Evolutionary conservation across 2,329 filamentous ascomycete genomes (phyloP).

Genomic region (Leptosphaerulina australis): DNA sequence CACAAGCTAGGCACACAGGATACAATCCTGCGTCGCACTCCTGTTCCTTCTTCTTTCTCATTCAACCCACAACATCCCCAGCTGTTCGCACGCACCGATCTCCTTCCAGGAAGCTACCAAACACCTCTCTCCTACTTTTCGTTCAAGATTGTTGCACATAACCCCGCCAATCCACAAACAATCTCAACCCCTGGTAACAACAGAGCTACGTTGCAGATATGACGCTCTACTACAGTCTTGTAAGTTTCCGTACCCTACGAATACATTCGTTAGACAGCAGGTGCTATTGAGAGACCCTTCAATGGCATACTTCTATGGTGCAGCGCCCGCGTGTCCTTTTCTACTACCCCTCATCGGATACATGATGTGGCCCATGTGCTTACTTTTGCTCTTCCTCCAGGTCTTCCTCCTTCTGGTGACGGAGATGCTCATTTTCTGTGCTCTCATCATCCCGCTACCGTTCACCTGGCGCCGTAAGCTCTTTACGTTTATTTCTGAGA

Average conservation of each 20-base stretch:
- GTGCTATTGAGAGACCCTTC: neutral
- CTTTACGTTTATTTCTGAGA: constrained; percentile 96
- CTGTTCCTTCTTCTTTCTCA: constrained; percentile 25
- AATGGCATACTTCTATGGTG: constrained; percentile 10
- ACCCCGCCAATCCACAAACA: constrained; percentile 3
- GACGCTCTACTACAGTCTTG: constrained; percentile 73
- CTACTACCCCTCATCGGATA: neutral
- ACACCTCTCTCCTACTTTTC: neutral
- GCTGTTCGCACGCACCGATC: constrained; percentile 14
- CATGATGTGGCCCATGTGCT: constrained; percentile 32
- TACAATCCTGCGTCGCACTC: constrained; percentile 28
- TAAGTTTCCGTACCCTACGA: constrained; percentile 47
- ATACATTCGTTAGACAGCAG: neutral
- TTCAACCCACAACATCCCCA: constrained; percentile 16
- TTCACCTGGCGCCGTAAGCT: constrained; percentile 84
- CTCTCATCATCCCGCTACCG: constrained; percentile 84
- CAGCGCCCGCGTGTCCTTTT: constrained; percentile 16
- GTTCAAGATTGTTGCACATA: constrained; percentile 34
- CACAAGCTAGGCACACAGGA: constrained; percentile 39
- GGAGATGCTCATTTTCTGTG: constrained; percentile 82
- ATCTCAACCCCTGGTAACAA: constrained; percentile 24
- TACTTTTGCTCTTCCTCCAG: constrained; percentile 54
- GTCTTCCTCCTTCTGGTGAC: constrained; percentile 82
- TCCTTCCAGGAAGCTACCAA: constrained; percentile 6
- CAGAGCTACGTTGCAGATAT: constrained; percentile 56